Conservation (phyloP, 2,329 filamentous ascomycete species). For the Arthrinium phaeospermum region DNA sequence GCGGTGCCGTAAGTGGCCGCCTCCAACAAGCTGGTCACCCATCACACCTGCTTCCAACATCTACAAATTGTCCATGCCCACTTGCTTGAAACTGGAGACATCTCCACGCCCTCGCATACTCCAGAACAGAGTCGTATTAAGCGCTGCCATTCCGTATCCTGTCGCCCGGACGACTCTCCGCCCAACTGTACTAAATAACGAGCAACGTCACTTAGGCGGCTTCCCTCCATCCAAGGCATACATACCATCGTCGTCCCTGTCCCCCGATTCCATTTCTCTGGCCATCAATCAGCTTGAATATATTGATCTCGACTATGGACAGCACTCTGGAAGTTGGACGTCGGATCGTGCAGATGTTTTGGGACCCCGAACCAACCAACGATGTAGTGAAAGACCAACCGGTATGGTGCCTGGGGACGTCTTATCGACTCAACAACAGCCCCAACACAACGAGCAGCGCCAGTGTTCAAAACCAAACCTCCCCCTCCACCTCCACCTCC, state of each 20-base stretch:
- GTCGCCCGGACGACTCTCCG: not conserved
- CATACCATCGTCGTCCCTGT: not conserved
- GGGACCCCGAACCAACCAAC: constrained; percentile 88
- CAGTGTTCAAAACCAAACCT: not conserved
- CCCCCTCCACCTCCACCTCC: not conserved
- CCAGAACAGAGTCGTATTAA: not conserved
- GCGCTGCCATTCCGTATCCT: not conserved
- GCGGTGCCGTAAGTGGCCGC: constrained; percentile 11
- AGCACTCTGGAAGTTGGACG: constrained; percentile 74
- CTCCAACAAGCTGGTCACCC: constrained; percentile 2
- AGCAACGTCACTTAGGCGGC: not conserved
- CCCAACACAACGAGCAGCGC: not conserved
- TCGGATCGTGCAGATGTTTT: constrained; percentile 87
- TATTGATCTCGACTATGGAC: constrained; percentile 33
- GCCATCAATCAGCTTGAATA: not conserved
- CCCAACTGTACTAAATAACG: not conserved
- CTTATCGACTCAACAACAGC: constrained; percentile 51
- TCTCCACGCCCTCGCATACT: not conserved
- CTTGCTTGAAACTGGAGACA: not conserved
- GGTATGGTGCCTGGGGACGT: constrained; percentile 80
- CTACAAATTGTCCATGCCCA: not conserved
- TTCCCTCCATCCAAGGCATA: not conserved
- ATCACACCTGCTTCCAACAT: not conserved
- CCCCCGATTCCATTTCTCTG: not conserved
- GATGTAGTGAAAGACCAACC: constrained; percentile 69